Evolutionary conservation across 805 yeast genomes (phyloP), one percentile per base, ranked within the genome.

Genomic region (Torulaspora maleeae): DNA sequence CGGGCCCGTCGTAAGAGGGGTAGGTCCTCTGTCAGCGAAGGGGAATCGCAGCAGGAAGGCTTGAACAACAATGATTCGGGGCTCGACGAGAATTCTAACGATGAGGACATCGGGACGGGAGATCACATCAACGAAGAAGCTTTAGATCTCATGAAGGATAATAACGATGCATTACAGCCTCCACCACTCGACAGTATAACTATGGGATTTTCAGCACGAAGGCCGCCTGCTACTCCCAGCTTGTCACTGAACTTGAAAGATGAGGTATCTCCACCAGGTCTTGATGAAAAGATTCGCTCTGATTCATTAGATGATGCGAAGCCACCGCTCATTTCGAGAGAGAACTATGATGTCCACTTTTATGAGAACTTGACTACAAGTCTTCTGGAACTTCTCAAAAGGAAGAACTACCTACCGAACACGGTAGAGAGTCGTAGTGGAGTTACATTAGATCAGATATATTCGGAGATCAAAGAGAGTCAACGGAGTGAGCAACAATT

Each of bases 111-210:
- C 15, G 25, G 5, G 16, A 33, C 28, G 5, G 27, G 35, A 22
- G 17, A 25, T 16, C 29, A 30, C 20, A 36, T 36, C 11, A 40
- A 43, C 15, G 24, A 38, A 25, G 34, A 34, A 7, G 27, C n/a
- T 19, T 19, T 5, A 11, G 37, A 34, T 11, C 13, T 16, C 13
- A 22, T 7, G 16, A 27, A 34, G 13, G 37, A 34, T 17, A 22
- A 13, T 13, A 30, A 15, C 16, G 43, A 39, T 10, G 29, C 19
- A 15, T 5, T 17, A 20, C 54, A 50, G 43, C 51, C 49, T 2
- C 53, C 51, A 16, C 61, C 61, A 2, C 38, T 58, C 27, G 60
- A 58, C 44, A 54, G 59, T 9, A 55, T 57, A 9, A 47, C 47
- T 16, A 35, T 48, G 17, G 52, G 52, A 12, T 48, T 45, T 25